phyloP scores from a whole-genome alignment of 208 protist genomes.

The Angomonas desouzai region DNA sequence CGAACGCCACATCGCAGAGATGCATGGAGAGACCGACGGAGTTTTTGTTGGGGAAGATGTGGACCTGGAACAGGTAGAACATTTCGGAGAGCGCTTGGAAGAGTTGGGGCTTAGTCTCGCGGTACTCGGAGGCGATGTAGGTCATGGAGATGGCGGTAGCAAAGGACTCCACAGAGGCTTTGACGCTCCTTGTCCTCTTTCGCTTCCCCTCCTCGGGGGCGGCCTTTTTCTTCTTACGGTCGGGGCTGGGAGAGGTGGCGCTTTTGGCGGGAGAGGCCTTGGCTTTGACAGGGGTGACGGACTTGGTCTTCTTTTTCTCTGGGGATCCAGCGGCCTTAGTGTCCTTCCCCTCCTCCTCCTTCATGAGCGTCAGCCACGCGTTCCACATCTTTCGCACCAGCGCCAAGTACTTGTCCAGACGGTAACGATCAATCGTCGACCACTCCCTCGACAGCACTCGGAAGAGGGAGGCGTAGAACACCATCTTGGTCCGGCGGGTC shows the following conservation, averaged over 20 bases:
- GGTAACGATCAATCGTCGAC: slow-evolving; percentile 85
- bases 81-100: slow-evolving; percentile 33
- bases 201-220: neutral
- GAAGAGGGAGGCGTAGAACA: slow-evolving; percentile 72
- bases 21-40: slow-evolving; percentile 81
- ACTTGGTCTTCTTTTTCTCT: neutral
- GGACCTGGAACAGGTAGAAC: slow-evolving; percentile 63
- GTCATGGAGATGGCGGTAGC: slow-evolving; percentile 13
- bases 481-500: slow-evolving; percentile 41
- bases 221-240: neutral
- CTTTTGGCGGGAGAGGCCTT: neutral
- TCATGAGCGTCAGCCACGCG: slow-evolving; percentile 40
- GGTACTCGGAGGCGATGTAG: slow-evolving; percentile 15
- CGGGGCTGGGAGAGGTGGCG: neutral
- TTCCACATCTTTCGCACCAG: slow-evolving; percentile 78
- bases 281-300: neutral
- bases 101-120: slow-evolving; percentile 17
- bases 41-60: slow-evolving; percentile 52
- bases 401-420: slow-evolving; percentile 89
- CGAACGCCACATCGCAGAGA: slow-evolving; percentile 76
- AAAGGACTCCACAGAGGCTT: slow-evolving; percentile 7
- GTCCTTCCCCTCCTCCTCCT: slow-evolving; percentile 33
- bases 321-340: too few species aligned
- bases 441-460: slow-evolving; percentile 84
- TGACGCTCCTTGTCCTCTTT: neutral